These are phyloP conservation scores for Daldinia bambusicola DNA, from an alignment of 495 filamentous ascomycete species.

Conservation along the genomic window DNA sequence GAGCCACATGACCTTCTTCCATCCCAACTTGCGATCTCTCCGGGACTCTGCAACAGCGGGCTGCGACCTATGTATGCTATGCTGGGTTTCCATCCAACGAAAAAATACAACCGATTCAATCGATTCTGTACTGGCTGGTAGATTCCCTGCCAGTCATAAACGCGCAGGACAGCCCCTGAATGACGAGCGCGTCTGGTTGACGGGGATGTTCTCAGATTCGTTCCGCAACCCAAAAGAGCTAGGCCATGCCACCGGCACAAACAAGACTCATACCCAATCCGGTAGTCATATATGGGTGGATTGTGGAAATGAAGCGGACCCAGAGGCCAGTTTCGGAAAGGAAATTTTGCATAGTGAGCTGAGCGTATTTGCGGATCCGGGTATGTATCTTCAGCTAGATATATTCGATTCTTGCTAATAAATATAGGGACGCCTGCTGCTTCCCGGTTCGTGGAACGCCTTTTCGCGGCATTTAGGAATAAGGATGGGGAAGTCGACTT, in stretches of 20 bases:
- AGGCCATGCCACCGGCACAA: background rate
- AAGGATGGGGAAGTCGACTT: slow-evolving; percentile 21
- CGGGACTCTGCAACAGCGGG: slow-evolving; percentile 28
- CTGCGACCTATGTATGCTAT: slow-evolving; percentile 32
- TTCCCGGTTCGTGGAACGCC: slow-evolving; percentile 15
- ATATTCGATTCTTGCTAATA: background rate
- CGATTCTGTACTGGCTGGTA: slow-evolving; percentile 28
- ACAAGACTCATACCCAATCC: background rate
- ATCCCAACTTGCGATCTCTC: slow-evolving; percentile 32
- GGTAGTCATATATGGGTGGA: slow-evolving; percentile 22
- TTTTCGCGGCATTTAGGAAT: slow-evolving; percentile 19
- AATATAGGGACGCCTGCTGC: background rate
- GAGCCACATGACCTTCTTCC: background rate
- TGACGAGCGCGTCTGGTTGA: slow-evolving; percentile 32
- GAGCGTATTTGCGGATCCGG: slow-evolving; percentile 33
- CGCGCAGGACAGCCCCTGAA: slow-evolving; percentile 6
- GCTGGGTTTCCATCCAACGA: slow-evolving; percentile 19
- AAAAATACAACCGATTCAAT: background rate
- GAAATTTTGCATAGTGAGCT: slow-evolving; percentile 2
- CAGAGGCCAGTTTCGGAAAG: slow-evolving; percentile 8
- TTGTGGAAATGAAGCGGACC: slow-evolving; percentile 18
- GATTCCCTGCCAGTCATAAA: background rate
- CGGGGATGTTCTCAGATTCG: background rate
- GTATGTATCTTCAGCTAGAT: slow-evolving; percentile 8
- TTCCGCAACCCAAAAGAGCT: background rate